Base-by-base conservation (phyloP, 352 stramenopile genomes). In the Phytophthora citricola region DNA sequence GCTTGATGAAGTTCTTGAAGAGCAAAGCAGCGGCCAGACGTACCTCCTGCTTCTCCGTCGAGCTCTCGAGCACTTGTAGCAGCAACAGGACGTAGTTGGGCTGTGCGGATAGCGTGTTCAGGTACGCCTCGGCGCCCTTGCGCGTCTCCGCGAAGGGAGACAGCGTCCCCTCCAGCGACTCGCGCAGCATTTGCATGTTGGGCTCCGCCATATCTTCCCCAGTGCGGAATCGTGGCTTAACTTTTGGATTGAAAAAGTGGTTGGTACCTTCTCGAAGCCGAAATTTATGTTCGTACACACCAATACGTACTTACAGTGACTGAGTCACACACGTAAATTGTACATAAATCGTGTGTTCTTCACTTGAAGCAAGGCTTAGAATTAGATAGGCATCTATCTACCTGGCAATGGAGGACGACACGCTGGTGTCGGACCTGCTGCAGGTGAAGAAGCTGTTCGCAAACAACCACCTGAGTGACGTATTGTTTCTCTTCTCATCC, bases 1-100 rank as follows among this genome's bases (percentile, higher is more conserved):
- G 92, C 82, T 99, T 99, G 62, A 99, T 91, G 49, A 98, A 89
- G 84, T 99, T 99, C 75, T 99, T 99, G 81, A 99, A 99, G 9
- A 90, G 73, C 60, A 96, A 56, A 58, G 86, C 85, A 4, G 85
- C 83, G 36, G 85, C 78, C 11, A 95, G 79, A 11, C 87, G 85
- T 55, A 93, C 82, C 15, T 91, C 83, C 26, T 79, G 73, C 45
- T 77, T 73, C 60, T 94, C 87, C 12, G 39, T 51, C 34, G 65
- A 63, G 62, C 66, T 91, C 67, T 93, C 85, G 15, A 95, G 78
- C 60, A 94, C 72, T 59, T 89, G 85, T 17, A 95, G 63, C 49
- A 95, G 65, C 60, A 82, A 47, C 27, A 95, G 58, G 29, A 92
- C 81, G 60, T 93, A 93, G 58, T 84, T 90, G 29, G 81, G 76